A percentile compares a stretch with the other conserved stretches of the same genome.
These are phyloP conservation scores for Ajuga reptans DNA, from an alignment of 305 asterid species.

Conservation along the genomic window DNA sequence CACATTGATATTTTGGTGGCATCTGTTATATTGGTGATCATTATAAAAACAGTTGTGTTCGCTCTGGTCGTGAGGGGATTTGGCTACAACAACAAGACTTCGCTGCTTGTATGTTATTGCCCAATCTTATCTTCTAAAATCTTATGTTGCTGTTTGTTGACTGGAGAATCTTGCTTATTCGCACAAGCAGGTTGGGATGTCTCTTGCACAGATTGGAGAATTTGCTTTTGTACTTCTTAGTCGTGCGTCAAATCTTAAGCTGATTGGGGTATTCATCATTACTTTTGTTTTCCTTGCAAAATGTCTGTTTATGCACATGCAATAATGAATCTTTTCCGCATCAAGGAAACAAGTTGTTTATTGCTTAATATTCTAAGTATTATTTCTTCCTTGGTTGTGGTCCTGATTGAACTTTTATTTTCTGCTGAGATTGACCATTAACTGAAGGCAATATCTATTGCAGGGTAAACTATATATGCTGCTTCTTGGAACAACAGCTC, in stretches of 20 bases:
- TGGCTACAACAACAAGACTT: constrained; percentile 63
- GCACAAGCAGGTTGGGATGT: constrained; percentile 64
- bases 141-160: neutral
- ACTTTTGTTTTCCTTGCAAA: neutral
- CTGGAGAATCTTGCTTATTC: constrained; percentile 13
- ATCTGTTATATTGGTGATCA: constrained; percentile 59
- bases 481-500: constrained; percentile 83
- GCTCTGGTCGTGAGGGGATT: constrained; percentile 66
- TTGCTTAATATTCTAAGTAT: constrained; percentile 14
- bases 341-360: constrained; percentile 9
- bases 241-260: constrained; percentile 67
- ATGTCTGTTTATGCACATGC: neutral
- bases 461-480: constrained; percentile 72
- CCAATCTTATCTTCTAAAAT: neutral
- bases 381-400: neutral
- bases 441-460: constrained; percentile 20
- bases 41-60: constrained; percentile 52
- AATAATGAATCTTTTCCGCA: neutral
- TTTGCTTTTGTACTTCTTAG: constrained; percentile 78
- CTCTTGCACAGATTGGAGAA: constrained; percentile 82
- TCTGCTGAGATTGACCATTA: constrained; percentile 21
- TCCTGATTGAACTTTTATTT: constrained; percentile 1
- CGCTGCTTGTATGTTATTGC: constrained; percentile 52
- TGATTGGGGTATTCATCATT: constrained; percentile 44
- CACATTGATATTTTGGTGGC: constrained; percentile 70